phyloP scores from a whole-genome alignment of 768 basidiomycete genomes.

The Cystofilobasidium bisporidii region DNA sequence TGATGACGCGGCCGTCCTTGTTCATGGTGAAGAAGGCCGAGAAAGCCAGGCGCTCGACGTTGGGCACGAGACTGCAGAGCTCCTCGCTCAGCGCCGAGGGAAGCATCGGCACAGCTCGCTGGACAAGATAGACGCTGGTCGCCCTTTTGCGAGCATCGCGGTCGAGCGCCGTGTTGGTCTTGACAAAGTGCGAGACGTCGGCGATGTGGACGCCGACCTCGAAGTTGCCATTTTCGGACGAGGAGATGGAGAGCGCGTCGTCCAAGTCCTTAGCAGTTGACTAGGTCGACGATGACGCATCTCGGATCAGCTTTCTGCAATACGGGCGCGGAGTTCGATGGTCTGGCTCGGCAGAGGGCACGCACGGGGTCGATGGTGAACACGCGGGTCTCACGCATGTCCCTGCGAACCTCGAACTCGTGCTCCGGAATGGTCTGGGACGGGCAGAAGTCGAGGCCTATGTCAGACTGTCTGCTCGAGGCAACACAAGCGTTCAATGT shows the following conservation, averaged over 20 bases:
- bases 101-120: conserved; percentile 93
- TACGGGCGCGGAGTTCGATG: neutral
- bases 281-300: neutral
- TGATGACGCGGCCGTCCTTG: conserved; percentile 65
- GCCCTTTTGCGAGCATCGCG: conserved; percentile 96
- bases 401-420: conserved; percentile 77
- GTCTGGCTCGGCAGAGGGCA: neutral
- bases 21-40: conserved; percentile 79
- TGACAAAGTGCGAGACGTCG: conserved; percentile 83
- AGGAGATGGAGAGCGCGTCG: conserved; percentile 82
- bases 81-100: conserved; percentile 88
- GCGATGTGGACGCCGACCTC: conserved; percentile 92
- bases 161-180: conserved; percentile 71
- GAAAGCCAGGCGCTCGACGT: conserved; percentile 81
- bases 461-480: conserved; percentile 5
- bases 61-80: conserved; percentile 81
- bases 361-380: conserved; percentile 84
- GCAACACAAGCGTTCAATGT: conserved; percentile 18
- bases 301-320: neutral
- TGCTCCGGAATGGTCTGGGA: conserved; percentile 66
- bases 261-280: conserved; percentile 77
- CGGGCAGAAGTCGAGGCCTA: neutral
- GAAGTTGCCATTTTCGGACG: conserved; percentile 82
- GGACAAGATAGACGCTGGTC: conserved; percentile 83
- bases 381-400: conserved; percentile 70